These are phyloP conservation scores for Dalbergia cochinchinensis DNA, from an alignment of 306 rosid species.

Conservation along the genomic window DNA sequence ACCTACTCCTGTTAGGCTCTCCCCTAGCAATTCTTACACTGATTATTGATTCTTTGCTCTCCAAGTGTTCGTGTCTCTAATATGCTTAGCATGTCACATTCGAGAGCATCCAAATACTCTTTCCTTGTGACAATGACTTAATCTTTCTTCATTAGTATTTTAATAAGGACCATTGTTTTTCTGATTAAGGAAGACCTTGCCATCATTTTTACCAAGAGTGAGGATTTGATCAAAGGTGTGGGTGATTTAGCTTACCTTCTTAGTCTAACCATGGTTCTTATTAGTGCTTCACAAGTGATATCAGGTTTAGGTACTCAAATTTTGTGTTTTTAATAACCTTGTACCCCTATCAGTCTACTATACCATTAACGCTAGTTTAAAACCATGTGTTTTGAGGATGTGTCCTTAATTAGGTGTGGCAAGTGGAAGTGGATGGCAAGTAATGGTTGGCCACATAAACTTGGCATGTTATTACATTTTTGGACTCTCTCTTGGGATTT, in stretches of 20 bases:
- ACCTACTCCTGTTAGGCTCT: too few relatives aligned
- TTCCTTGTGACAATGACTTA: conserved; percentile 54
- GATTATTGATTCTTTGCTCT: conserved; percentile 6
- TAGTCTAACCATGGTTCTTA: conserved; percentile 39
- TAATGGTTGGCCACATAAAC: conserved; percentile 63
- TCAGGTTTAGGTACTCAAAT: conserved; percentile 46
- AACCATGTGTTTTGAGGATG: too few relatives aligned
- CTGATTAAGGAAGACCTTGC: conserved; percentile 32
- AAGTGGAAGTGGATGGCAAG: conserved; percentile 73
- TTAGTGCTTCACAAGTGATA: conserved; percentile 45
- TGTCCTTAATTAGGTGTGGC: conserved; percentile 53
- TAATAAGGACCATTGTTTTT: conserved; percentile 45
- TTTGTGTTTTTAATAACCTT: too few relatives aligned
- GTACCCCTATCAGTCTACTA: too few relatives aligned
- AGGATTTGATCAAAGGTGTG: conserved; percentile 33
- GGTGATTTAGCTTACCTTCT: conserved; percentile 51
- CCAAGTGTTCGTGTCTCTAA: conserved; percentile 69
- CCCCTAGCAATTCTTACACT: too few relatives aligned
- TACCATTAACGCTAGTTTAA: too few relatives aligned
- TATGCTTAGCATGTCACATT: conserved; percentile 62
- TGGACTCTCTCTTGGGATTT: conserved; percentile 61
- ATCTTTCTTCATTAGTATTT: conserved; percentile 55
- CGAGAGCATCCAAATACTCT: conserved; percentile 63
- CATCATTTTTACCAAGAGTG: conserved; percentile 43
- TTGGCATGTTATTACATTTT: conserved; percentile 63